Base-by-base conservation (phyloP, 345 rosid genomes). In the Xanthoceras sorbifolium region DNA sequence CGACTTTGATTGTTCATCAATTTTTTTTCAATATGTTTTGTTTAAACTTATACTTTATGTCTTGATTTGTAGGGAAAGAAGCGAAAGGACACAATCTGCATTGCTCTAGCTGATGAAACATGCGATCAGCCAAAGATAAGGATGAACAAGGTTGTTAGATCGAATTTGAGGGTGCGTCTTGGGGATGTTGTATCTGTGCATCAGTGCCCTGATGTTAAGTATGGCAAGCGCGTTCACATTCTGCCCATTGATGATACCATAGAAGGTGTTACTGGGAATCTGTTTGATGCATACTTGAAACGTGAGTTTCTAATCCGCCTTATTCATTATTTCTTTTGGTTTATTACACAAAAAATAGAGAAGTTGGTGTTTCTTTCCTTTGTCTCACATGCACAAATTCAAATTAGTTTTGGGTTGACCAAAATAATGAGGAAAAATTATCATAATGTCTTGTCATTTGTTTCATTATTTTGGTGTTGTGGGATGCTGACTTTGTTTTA, bases 131-230 rank as follows among this genome's bases (percentile, higher is more conserved):
- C 91, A 0, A 90, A 85, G 55, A 89, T 90, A 38, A 84, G 92
- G 84, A 85, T 90, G 91, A 90, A 90, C 76, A 89, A 90, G 72
- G 91, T 90, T 82, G 89, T 90, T 65, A 79, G 91, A 57, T 85
- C 91, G 0, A 90, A 90, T 66, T 73, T 90, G 34, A 86, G 94
- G 82, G 91, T 90, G 76, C 84, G 91, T 40, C 92, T 90, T 74
- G 94, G 92, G 5, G 94, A 90, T 80, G 90, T 90, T 59, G 85
- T 86, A 7, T 87, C 94, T 25, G 82, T 90, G 79, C 92, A 89
- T 52, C 92, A 87, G 29, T 89, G 91, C 77, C 92, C 90, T 3
- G 92, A 89, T 85, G 92, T 90, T 4, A 87, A 87, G 84, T 89
- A 90, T 34, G 92, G 92, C 65, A 89, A 85, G 73, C 90, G 90